Conservation (phyloP, 345 rosid species). For the Rhizophora mangle region DNA sequence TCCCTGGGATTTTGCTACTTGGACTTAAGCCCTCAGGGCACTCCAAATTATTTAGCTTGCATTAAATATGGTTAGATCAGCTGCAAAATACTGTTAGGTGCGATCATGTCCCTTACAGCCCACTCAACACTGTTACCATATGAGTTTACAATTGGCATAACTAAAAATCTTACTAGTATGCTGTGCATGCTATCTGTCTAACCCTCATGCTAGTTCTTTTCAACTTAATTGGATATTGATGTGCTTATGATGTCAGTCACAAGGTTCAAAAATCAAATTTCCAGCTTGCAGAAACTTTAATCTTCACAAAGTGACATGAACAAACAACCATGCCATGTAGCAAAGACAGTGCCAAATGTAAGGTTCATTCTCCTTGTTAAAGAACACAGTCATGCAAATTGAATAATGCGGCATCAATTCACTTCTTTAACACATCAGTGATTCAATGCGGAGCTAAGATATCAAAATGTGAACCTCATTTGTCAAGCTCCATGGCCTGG, state of each 20-base stretch:
- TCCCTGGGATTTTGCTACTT: too few relatives aligned
- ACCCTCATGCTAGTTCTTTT: not conserved
- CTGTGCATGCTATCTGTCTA: not conserved
- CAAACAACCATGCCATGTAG: not conserved
- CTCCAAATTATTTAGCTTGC: not conserved
- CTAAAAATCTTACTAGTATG: not conserved
- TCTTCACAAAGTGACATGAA: conserved; percentile 6
- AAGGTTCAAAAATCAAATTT: conserved; percentile 1
- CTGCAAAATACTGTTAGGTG: not conserved
- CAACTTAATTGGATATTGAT: not conserved
- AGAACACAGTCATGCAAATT: not conserved
- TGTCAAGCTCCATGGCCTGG: conserved; percentile 94
- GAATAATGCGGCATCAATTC: conserved; percentile 11
- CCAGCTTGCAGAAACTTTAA: not conserved
- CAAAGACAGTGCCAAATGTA: not conserved
- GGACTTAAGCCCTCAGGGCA: not conserved
- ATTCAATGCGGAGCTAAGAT: not conserved
- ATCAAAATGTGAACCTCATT: conserved; percentile 35
- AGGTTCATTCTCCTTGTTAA: conserved; percentile 11
- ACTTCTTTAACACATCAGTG: not conserved
- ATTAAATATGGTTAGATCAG: not conserved
- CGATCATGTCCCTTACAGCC: not conserved
- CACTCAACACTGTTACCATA: too few relatives aligned
- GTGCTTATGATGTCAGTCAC: conserved; percentile 1
- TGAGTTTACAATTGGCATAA: not conserved